Evolutionary conservation across 176 grass and related monocot genomes (phyloP).

Genomic region (Eleusine coracana): DNA sequence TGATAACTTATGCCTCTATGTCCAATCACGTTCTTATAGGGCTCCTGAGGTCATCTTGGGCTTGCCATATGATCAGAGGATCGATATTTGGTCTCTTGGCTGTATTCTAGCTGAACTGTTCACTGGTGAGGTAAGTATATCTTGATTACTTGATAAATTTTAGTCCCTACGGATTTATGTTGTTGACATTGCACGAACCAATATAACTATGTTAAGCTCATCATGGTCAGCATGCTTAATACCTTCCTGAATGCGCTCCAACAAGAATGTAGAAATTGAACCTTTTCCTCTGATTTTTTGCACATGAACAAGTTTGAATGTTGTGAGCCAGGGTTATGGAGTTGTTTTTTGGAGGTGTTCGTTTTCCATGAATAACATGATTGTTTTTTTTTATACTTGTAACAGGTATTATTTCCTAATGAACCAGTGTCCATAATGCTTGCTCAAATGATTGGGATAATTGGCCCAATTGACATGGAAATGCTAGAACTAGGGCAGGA

Average conservation of each 20-base stretch:
- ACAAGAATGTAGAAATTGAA: conserved; percentile 16
- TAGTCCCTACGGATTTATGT: not conserved
- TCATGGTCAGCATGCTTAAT: conserved; percentile 3
- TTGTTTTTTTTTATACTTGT: conserved; percentile 15
- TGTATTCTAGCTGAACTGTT: conserved; percentile 92
- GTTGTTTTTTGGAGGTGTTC: not conserved
- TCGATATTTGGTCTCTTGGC: conserved; percentile 98
- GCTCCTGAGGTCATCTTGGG: conserved; percentile 97
- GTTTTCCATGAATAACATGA: not conserved
- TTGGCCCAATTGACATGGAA: conserved; percentile 90
- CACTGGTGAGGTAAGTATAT: conserved; percentile 72
- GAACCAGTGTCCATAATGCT: conserved; percentile 79
- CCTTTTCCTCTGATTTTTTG: not conserved
- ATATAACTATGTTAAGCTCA: conserved; percentile 2
- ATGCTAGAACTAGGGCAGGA: conserved; percentile 82
- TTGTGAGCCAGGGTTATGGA: not conserved
- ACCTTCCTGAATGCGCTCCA: not conserved
- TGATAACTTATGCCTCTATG: conserved; percentile 84
- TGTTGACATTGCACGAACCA: not conserved
- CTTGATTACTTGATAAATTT: conserved; percentile 10
- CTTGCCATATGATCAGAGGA: conserved; percentile 90
- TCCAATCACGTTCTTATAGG: conserved; percentile 97
- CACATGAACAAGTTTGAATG: not conserved
- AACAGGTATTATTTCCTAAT: conserved; percentile 95
- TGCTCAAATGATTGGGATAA: conserved; percentile 75